Evolutionary conservation across 2,329 filamentous ascomycete species (phyloP).

Genomic region (Epichloe sibirici): DNA sequence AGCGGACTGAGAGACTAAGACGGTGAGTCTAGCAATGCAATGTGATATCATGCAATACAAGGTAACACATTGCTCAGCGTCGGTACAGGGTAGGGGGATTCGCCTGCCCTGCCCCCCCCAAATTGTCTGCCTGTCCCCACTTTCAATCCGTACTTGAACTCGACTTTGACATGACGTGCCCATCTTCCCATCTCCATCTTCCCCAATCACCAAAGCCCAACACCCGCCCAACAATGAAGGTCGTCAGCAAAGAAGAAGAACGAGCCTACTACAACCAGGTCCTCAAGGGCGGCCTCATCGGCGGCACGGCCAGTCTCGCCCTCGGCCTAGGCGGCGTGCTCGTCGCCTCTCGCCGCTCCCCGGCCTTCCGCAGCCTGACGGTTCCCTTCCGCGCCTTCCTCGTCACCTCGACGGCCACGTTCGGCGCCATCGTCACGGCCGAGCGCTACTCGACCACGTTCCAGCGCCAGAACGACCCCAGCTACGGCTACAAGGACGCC

Average conservation of each 20-base stretch:
- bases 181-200: too few relatives aligned
- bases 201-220: too few relatives aligned
- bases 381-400: slow-evolving; percentile 87
- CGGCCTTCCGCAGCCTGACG: slow-evolving; percentile 68
- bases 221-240: slow-evolving; percentile 55
- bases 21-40: too few relatives aligned
- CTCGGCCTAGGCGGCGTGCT: slow-evolving; percentile 56
- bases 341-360: slow-evolving; percentile 58
- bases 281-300: slow-evolving; percentile 65
- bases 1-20: too few relatives aligned
- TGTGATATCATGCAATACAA: too few relatives aligned
- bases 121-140: too few relatives aligned
- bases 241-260: slow-evolving; percentile 91
- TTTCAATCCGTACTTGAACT: too few relatives aligned
- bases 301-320: slow-evolving; percentile 55
- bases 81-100: too few relatives aligned
- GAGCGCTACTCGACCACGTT: slow-evolving; percentile 56
- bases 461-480: slow-evolving; percentile 58
- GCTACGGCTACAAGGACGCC: slow-evolving; percentile 52
- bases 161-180: too few relatives aligned
- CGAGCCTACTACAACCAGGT: slow-evolving; percentile 71
- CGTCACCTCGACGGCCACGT: slow-evolving; percentile 69
- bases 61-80: too few relatives aligned
- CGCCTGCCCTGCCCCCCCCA: too few relatives aligned
- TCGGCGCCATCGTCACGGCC: slow-evolving; percentile 76